phyloP scores from a whole-genome alignment of 2,329 filamentous ascomycete genomes.

The Ceratocystis papillata region DNA sequence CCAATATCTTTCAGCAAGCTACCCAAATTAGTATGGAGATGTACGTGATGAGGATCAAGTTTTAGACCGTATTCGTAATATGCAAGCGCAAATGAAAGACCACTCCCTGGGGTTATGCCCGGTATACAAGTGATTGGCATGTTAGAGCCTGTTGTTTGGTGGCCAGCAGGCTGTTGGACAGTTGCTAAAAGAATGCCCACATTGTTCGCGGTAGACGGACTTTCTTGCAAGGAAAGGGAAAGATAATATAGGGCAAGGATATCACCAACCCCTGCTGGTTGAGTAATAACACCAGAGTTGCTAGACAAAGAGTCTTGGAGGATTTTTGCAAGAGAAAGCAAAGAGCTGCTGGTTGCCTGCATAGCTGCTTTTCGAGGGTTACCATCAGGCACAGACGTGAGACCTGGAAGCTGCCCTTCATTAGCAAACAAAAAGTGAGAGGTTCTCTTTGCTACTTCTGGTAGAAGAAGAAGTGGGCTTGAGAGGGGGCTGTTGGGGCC shows the following conservation, averaged over 20 bases:
- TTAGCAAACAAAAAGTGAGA: slow-evolving; percentile 70
- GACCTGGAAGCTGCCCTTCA: slow-evolving; percentile 66
- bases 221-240: slow-evolving; percentile 85
- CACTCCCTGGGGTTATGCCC: slow-evolving; percentile 74
- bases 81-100: slow-evolving; percentile 72
- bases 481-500: not conserved
- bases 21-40: slow-evolving; percentile 91
- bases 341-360: slow-evolving; percentile 88
- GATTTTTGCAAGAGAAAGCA: slow-evolving; percentile 91
- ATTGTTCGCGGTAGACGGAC: slow-evolving; percentile 95
- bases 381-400: slow-evolving; percentile 60
- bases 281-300: slow-evolving; percentile 45
- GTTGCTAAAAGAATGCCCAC: slow-evolving; percentile 94
- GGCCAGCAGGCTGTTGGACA: slow-evolving; percentile 56
- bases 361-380: slow-evolving; percentile 67
- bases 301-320: slow-evolving; percentile 92
- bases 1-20: slow-evolving; percentile 94
- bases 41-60: slow-evolving; percentile 79
- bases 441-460: slow-evolving; percentile 72
- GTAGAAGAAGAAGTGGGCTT: slow-evolving; percentile 62
- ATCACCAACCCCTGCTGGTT: slow-evolving; percentile 68
- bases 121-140: slow-evolving; percentile 44
- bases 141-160: not conserved
- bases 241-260: slow-evolving; percentile 93
- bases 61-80: slow-evolving; percentile 93